phyloP scores from a whole-genome alignment of 2,329 filamentous ascomycete species.

The Ophiostoma ulmi region DNA sequence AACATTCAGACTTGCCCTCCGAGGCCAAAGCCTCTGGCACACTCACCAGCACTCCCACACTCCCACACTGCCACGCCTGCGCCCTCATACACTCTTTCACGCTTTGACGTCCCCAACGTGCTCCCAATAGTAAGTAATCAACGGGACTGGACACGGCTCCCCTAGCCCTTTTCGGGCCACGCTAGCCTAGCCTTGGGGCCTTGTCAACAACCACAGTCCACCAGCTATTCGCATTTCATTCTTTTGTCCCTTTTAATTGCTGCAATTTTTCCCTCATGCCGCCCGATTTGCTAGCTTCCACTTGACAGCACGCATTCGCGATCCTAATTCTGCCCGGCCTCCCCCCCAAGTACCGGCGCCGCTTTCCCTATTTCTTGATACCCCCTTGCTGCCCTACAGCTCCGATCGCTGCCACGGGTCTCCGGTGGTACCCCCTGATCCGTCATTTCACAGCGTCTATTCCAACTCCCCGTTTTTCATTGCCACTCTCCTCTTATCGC shows the following conservation, averaged over 20 bases:
- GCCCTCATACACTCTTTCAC: neutral
- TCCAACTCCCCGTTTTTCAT: neutral
- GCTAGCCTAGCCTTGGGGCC: constrained; percentile 16
- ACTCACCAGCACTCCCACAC: neutral
- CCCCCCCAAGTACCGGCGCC: neutral
- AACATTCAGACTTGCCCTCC: neutral
- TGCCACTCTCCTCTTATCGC: neutral
- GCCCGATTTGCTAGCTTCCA: constrained; percentile 7
- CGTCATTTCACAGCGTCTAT: neutral
- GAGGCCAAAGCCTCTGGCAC: neutral
- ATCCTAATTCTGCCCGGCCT: neutral
- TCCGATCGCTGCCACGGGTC: constrained; percentile 6
- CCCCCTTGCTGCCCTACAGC: neutral
- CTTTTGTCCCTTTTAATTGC: constrained; percentile 1
- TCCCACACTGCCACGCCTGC: neutral
- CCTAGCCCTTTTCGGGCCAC: constrained; percentile 10
- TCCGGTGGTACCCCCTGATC: constrained; percentile 6
- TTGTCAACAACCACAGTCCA: constrained; percentile 9
- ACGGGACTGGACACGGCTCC: constrained; percentile 2
- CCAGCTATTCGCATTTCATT: constrained; percentile 9
- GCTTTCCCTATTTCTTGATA: neutral
- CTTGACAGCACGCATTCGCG: neutral
- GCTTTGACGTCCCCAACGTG: neutral
- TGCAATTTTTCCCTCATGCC: neutral
- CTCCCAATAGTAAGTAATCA: neutral